Base-by-base conservation (phyloP, 169 alveolate genomes). In the Prorocentrum cordatum region DNA sequence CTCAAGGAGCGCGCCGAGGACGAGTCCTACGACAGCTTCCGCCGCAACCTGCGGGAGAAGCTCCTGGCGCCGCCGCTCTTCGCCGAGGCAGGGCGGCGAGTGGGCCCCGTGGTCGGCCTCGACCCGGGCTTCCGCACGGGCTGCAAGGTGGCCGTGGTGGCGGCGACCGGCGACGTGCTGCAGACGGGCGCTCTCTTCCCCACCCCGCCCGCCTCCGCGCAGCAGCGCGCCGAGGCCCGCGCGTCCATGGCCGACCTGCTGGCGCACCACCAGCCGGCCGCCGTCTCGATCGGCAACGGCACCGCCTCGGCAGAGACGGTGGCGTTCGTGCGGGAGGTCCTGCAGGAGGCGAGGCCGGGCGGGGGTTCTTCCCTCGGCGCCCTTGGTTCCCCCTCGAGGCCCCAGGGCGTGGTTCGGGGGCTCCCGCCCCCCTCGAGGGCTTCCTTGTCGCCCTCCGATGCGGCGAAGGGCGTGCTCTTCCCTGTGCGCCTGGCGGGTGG, bases 101-200 rank as follows among this genome's bases (percentile, higher is more conserved):
- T 42, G 9, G 54, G 54, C 54, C 54, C 54, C 54, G 16, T 80
- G 6, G 5, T 80, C n/a, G 90, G 90, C 27, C 20, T 80, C 39
- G 90, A 80, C 32, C 90, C 90, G 6, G 90, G 61, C 24, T 80
- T 80, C 39, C 90, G 90, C 83, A 24, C 59, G 12, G 83, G 83
- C 64, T 67, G 79, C 58, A 67, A 67, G 26, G 16, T 42, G 9
- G 54, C 54, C 9, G 54, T 16, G 16, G 16, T 42, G 9, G 9
- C 54, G 16, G 54, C 54, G n/a, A 42, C 54, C 16, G 54, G 54
- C n/a, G 16, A 9, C 16, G 54, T 42, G n/a, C 54, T 42, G 16
- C n/a, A 42, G 16, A 42, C 54, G 16, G n/a, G 9, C 54, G 16
- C 54, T 16, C 9, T 42, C 54, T 42, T 12, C 54, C 54, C 54